Conservation (phyloP, 345 rosid genomes). For the Eucalyptus decipiens region DNA sequence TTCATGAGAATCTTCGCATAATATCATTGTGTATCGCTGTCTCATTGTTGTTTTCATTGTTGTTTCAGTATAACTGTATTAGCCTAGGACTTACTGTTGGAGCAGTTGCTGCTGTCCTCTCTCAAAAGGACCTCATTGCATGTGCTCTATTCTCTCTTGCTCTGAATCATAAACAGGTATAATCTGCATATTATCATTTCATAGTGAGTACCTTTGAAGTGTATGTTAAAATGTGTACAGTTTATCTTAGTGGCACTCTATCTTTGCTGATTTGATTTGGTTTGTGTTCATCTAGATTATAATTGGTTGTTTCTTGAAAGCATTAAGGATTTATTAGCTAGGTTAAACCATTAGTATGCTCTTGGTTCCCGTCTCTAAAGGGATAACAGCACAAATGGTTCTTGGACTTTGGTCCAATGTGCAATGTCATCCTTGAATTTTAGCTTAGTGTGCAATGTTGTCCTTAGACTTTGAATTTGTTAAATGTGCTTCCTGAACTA, state of each 20-base stretch:
- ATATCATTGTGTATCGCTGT: neutral
- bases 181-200: neutral
- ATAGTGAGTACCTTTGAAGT: neutral
- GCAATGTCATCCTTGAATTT: neutral
- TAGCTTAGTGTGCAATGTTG: neutral
- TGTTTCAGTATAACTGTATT: slow-evolving; percentile 81
- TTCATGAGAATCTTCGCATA: neutral
- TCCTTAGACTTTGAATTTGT: neutral
- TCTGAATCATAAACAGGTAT: slow-evolving; percentile 93
- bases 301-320: neutral
- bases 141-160: slow-evolving; percentile 67
- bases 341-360: neutral
- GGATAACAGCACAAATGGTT: neutral
- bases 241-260: neutral
- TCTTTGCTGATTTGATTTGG: neutral
- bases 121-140: slow-evolving; percentile 47
- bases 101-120: slow-evolving; percentile 75
- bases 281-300: neutral
- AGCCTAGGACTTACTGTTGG: slow-evolving; percentile 81
- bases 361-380: neutral
- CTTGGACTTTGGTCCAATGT: neutral
- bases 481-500: neutral
- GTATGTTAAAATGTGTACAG: neutral
- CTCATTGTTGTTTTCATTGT: slow-evolving; percentile 5
- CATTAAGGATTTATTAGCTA: neutral